Evolutionary conservation across 192 early-diverging fungal species (phyloP).

Genomic region (Chytriomyces hyalinus): DNA sequence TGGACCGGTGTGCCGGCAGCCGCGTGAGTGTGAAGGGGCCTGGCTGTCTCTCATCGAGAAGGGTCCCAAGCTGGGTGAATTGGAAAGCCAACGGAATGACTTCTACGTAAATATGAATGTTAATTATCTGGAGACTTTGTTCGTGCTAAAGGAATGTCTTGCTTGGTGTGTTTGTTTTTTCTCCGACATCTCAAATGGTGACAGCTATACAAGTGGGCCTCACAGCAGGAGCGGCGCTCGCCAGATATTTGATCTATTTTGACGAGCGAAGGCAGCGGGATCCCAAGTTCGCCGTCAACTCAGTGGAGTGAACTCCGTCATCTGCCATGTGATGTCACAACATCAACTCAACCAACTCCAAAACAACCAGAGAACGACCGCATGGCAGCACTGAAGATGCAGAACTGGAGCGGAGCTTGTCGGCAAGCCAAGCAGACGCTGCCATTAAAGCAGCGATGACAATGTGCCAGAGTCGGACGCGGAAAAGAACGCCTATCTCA

Average conservation of each 20-base stretch:
- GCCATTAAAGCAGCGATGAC: conserved; percentile 50
- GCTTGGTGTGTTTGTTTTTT: no score
- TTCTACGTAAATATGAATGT: no score
- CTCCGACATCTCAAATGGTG: no score
- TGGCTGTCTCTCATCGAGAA: no score
- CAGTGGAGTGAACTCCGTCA: not conserved
- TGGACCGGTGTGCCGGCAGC: no score
- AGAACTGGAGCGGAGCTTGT: conserved; percentile 54
- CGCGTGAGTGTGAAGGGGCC: no score
- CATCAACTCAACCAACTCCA: not conserved
- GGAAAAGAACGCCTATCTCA: conserved; percentile 85
- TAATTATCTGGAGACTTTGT: no score
- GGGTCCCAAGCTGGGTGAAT: no score
- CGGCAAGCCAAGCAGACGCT: conserved; percentile 47
- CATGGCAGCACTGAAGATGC: conserved; percentile 57
- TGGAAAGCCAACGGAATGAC: no score
- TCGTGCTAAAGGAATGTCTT: no score
- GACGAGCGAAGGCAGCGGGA: conserved; percentile 88
- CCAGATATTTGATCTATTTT: conserved; percentile 59
- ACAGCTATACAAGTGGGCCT: no score
- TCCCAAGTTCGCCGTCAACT: conserved; percentile 66
- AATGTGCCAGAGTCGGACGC: conserved; percentile 74
- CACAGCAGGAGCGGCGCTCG: no score
- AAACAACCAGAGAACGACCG: conserved; percentile 6
- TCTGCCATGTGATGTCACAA: not conserved